phyloP scores from a whole-genome alignment of 169 alveolate species.

The Eimeria tenella region DNA sequence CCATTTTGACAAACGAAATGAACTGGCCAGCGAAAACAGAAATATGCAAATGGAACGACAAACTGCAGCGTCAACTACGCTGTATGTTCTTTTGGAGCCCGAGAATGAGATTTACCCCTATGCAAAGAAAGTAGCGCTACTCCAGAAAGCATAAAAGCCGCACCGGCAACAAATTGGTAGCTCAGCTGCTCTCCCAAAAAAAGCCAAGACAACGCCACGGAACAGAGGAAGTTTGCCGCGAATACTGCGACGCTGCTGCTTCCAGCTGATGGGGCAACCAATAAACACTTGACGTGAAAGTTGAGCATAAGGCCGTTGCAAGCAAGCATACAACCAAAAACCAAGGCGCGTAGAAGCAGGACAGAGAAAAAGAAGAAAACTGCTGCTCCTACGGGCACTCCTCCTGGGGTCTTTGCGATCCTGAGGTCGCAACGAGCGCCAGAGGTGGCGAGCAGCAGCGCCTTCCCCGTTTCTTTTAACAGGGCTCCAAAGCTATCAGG shows the following conservation, averaged over 20 bases:
- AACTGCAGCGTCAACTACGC: background rate
- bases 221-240: conserved; percentile 61
- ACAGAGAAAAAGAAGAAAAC: conserved; percentile 16
- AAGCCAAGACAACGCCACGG: conserved; percentile 42
- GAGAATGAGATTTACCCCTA: background rate
- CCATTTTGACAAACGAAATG: background rate
- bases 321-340: conserved; percentile 49
- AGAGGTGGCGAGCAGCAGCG: conserved; percentile 45
- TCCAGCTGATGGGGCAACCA: conserved; percentile 60
- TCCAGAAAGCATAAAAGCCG: conserved; percentile 72
- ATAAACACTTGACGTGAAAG: conserved; percentile 40
- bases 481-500: conserved; percentile 44
- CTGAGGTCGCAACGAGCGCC: background rate
- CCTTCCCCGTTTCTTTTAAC: conserved; percentile 14
- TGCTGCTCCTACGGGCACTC: background rate
- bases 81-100: background rate
- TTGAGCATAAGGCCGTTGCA: conserved; percentile 64
- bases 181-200: conserved; percentile 64
- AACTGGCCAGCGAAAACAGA: background rate
- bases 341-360: conserved; percentile 39
- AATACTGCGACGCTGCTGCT: conserved; percentile 73
- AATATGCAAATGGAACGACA: background rate
- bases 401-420: background rate
- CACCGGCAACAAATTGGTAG: conserved; percentile 64
- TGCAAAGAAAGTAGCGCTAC: conserved; percentile 57